Conservation (phyloP, 257 asterid genomes). For the Leptodermis oblonga region DNA sequence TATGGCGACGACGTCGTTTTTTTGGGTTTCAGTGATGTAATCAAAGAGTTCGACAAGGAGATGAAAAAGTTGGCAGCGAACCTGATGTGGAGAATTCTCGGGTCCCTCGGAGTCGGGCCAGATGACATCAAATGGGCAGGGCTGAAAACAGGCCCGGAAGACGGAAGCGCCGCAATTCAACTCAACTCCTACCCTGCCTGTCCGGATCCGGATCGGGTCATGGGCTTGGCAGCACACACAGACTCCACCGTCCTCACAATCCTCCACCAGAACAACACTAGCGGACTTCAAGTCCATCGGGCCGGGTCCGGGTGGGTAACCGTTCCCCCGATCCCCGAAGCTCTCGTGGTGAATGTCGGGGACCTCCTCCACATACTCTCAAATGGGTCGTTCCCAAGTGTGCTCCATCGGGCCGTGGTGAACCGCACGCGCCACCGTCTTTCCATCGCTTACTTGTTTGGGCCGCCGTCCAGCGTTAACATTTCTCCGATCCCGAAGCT, state of each 20-base stretch:
- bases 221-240: constrained; percentile 95
- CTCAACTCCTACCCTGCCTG: constrained; percentile 87
- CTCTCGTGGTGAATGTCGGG: constrained; percentile 68
- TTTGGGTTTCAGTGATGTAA: constrained; percentile 45
- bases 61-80: constrained; percentile 57
- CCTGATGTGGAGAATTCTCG: constrained; percentile 76
- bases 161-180: constrained; percentile 60
- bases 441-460: constrained; percentile 68
- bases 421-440: constrained; percentile 57
- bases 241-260: constrained; percentile 86
- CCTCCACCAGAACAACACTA: constrained; percentile 78
- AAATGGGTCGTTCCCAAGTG: constrained; percentile 73
- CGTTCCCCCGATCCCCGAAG: constrained; percentile 63
- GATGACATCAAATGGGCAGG: constrained; percentile 64
- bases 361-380: constrained; percentile 82
- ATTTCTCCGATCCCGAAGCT: constrained; percentile 57
- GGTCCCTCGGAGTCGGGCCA: constrained; percentile 49
- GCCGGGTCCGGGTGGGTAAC: constrained; percentile 57
- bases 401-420: constrained; percentile 80
- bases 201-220: constrained; percentile 91
- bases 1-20: neutral
- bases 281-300: constrained; percentile 72
- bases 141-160: constrained; percentile 24
- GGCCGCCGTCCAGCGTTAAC: constrained; percentile 58
- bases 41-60: constrained; percentile 52